phyloP scores from a whole-genome alignment of 495 filamentous ascomycete species.

The Xeromyces bisporus region DNA sequence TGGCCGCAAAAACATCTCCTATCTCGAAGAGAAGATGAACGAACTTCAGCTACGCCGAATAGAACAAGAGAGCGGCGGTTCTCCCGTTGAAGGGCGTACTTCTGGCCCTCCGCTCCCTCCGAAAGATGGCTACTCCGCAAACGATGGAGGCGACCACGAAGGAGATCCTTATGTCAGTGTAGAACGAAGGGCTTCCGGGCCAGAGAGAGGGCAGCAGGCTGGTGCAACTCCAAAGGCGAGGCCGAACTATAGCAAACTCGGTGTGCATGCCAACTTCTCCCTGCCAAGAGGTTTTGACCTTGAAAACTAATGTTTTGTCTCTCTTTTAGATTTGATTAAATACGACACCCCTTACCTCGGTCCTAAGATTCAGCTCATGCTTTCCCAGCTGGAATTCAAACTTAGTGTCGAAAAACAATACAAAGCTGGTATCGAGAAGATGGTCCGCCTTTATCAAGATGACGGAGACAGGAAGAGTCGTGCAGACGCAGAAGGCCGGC shows the following conservation, averaged over 20 bases:
- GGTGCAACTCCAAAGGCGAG: constrained; percentile 53
- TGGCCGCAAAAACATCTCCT: constrained; percentile 78
- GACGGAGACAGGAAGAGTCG: constrained; percentile 96
- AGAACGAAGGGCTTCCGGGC: constrained; percentile 53
- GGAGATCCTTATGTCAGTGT: constrained; percentile 36
- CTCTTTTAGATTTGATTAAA: constrained; percentile 80
- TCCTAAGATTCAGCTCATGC: constrained; percentile 95
- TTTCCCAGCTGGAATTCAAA: constrained; percentile 98
- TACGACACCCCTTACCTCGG: constrained; percentile 92
- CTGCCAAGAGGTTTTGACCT: no score
- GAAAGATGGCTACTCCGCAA: constrained; percentile 39
- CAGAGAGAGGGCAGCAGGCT: constrained; percentile 63
- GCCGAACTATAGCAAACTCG: constrained; percentile 90
- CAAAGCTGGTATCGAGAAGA: constrained; percentile 98
- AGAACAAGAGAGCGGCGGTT: constrained; percentile 35
- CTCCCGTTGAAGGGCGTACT: constrained; percentile 20
- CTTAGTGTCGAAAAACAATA: constrained; percentile 98
- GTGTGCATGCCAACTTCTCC: no score
- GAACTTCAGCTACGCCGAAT: constrained; percentile 73
- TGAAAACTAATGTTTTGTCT: no score
- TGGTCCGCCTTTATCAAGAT: constrained; percentile 94
- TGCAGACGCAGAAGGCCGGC: constrained; percentile 72
- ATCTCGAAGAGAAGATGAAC: constrained; percentile 76
- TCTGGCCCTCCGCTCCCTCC: constrained; percentile 41
- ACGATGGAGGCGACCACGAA: constrained; percentile 30